These are phyloP conservation scores for Apocynum venetum DNA, from an alignment of 257 asterid genomes.

Conservation along the genomic window DNA sequence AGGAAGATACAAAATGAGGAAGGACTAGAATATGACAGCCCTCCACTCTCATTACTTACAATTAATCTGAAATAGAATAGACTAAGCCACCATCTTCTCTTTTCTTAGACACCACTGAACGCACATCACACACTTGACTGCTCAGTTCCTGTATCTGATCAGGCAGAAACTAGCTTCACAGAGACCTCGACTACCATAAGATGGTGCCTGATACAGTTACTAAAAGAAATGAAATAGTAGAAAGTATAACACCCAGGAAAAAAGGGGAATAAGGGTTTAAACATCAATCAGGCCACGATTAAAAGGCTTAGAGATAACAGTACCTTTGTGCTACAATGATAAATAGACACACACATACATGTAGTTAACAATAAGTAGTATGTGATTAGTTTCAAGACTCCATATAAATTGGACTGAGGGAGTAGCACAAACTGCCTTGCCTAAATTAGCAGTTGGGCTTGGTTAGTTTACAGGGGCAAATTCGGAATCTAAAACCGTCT, in stretches of 20 bases:
- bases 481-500: constrained; percentile 2
- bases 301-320: background rate
- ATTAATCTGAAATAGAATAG: background rate
- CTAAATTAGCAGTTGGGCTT: background rate
- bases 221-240: background rate
- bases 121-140: background rate
- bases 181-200: background rate
- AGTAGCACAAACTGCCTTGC: background rate
- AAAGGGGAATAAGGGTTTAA: background rate
- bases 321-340: no score
- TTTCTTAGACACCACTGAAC: no score
- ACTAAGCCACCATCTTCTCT: no score
- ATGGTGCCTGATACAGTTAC: background rate
- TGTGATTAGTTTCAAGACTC: background rate
- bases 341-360: no score
- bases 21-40: background rate
- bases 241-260: no score
- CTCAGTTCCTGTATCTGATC: background rate
- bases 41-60: background rate
- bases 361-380: background rate
- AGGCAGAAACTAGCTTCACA: background rate
- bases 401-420: background rate
- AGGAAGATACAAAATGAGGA: background rate
- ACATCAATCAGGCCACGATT: background rate
- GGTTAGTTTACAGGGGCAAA: background rate